Evolutionary conservation across 1,139 yeast species (phyloP).

Genomic region (Casaregolazyma suthepensis): DNA sequence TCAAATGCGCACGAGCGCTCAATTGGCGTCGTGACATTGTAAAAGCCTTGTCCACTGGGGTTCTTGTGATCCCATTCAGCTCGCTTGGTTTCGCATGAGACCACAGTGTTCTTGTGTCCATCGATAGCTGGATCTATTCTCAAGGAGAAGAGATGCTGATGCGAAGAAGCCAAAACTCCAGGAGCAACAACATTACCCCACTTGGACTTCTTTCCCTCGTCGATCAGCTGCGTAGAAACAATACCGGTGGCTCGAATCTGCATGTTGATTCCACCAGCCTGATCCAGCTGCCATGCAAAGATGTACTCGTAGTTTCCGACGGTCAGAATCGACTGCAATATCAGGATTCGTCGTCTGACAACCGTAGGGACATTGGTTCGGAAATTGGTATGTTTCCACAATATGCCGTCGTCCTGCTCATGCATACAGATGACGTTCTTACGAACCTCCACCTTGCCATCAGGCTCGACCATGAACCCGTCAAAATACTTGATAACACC

Average conservation of each 20-base stretch:
- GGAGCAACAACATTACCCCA: constrained; percentile 87
- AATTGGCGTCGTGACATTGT: constrained; percentile 55
- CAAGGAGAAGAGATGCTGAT: constrained; percentile 78
- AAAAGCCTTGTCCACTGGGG: constrained; percentile 72
- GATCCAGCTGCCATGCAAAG: constrained; percentile 69
- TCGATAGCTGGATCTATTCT: constrained; percentile 86
- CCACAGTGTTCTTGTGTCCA: constrained; percentile 69
- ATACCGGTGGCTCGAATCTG: constrained; percentile 90
- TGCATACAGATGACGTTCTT: constrained; percentile 83
- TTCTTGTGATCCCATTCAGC: constrained; percentile 56
- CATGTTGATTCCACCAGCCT: constrained; percentile 76
- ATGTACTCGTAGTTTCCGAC: constrained; percentile 89
- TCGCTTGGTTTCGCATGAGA: constrained; percentile 64
- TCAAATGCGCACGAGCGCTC: constrained; percentile 71
- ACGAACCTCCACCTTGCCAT: constrained; percentile 59
- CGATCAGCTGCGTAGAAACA: constrained; percentile 63
- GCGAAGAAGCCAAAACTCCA: constrained; percentile 81
- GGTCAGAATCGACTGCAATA: constrained; percentile 80
- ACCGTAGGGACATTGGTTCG: constrained; percentile 69
- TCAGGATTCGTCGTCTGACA: constrained; percentile 80
- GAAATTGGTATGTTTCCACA: constrained; percentile 80
- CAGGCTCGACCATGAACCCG: constrained; percentile 51
- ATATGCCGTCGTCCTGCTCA: constrained; percentile 79
- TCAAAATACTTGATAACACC: constrained; percentile 81
- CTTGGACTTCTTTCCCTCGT: constrained; percentile 63